phyloP scores from a whole-genome alignment of 495 filamentous ascomycete species.

The Penicillium bialowiezense region DNA sequence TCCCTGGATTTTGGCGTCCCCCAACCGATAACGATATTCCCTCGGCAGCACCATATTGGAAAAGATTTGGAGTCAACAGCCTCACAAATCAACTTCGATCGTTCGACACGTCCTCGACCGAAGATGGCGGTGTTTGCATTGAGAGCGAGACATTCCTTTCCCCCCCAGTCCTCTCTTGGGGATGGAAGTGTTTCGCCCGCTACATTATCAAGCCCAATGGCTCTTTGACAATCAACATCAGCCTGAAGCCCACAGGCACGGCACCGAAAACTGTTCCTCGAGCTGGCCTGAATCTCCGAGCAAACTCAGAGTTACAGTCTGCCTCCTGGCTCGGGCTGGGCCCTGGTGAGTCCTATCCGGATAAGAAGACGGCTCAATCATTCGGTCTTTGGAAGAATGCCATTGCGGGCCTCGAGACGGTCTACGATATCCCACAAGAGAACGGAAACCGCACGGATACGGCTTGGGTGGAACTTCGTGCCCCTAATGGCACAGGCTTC shows the following conservation, averaged over 20 bases:
- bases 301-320: slow-evolving; percentile 34
- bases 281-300: slow-evolving; percentile 49
- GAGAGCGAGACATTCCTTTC: slow-evolving; percentile 1
- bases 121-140: background rate
- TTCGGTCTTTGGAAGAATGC: slow-evolving; percentile 43
- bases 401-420: slow-evolving; percentile 48
- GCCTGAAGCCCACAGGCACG: background rate
- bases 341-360: slow-evolving; percentile 60
- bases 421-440: slow-evolving; percentile 65
- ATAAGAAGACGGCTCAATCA: slow-evolving; percentile 56
- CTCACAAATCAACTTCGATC: background rate
- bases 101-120: background rate
- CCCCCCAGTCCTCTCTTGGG: background rate
- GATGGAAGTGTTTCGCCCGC: background rate
- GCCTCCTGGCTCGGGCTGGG: slow-evolving; percentile 60
- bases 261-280: slow-evolving; percentile 53
- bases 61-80: background rate
- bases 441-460: slow-evolving; percentile 60
- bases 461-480: slow-evolving; percentile 51
- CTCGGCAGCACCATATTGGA: background rate
- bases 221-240: slow-evolving; percentile 4
- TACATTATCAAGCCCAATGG: slow-evolving; percentile 35
- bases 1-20: slow-evolving; percentile 41
- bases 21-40: slow-evolving; percentile 62
- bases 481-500: slow-evolving; percentile 31